phyloP scores from a whole-genome alignment of 2,329 filamentous ascomycete species.

The Colletotrichum sp. region DNA sequence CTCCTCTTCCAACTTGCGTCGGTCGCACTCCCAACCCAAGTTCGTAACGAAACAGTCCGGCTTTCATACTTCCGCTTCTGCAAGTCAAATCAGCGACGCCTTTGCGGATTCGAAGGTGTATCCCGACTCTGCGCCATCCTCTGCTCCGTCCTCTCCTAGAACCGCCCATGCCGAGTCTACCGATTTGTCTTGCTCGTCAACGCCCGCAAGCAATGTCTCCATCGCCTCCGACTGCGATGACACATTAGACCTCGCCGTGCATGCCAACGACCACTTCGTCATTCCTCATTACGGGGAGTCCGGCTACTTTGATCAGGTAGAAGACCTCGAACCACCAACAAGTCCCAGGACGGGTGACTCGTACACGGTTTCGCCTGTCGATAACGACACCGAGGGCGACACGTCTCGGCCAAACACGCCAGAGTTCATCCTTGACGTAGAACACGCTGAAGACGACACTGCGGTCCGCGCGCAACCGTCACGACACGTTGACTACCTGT shows the following conservation, averaged over 20 bases:
- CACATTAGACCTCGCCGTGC: slow-evolving; percentile 43
- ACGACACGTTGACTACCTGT: slow-evolving; percentile 93
- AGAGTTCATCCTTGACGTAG: slow-evolving; percentile 42
- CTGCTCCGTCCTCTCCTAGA: slow-evolving; percentile 61
- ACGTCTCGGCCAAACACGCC: slow-evolving; percentile 65
- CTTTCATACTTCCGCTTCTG: slow-evolving; percentile 51
- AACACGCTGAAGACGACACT: slow-evolving; percentile 79
- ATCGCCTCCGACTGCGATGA: slow-evolving; percentile 63
- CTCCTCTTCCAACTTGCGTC: slow-evolving; percentile 56
- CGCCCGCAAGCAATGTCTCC: slow-evolving; percentile 67
- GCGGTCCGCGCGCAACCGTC: slow-evolving; percentile 77
- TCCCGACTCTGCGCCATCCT: slow-evolving; percentile 55
- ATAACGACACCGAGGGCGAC: slow-evolving; percentile 54
- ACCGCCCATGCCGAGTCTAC: slow-evolving; percentile 57
- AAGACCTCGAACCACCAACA: slow-evolving; percentile 55
- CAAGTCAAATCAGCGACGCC: slow-evolving; percentile 51
- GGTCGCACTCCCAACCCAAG: slow-evolving; percentile 66
- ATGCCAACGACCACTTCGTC: slow-evolving; percentile 53
- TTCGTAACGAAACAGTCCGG: slow-evolving; percentile 49
- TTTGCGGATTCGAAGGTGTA: slow-evolving; percentile 48
- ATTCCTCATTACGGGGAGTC: slow-evolving; percentile 52
- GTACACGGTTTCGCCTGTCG: slow-evolving; percentile 57
- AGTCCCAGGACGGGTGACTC: slow-evolving; percentile 57
- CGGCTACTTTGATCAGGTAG: slow-evolving; percentile 50
- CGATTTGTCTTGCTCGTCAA: slow-evolving; percentile 65